phyloP scores from a whole-genome alignment of 2,329 filamentous ascomycete species.

The Blastomyces silverae region DNA sequence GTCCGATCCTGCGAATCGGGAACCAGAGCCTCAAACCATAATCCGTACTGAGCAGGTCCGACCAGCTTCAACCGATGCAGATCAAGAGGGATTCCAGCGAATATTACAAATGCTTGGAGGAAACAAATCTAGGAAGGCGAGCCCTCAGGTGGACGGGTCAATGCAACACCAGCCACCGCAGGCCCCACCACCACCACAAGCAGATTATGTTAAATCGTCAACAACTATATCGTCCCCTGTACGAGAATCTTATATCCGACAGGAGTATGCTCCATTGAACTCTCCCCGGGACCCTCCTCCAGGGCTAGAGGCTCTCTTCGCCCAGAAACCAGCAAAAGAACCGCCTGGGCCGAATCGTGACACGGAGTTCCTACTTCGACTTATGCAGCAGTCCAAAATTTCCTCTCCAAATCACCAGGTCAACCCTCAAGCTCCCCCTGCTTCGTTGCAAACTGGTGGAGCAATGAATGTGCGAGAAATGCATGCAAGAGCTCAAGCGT shows the following conservation, averaged over 20 bases:
- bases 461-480: slow-evolving; percentile 35
- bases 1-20: slow-evolving; percentile 45
- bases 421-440: slow-evolving; percentile 28
- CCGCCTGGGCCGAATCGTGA: slow-evolving; percentile 50
- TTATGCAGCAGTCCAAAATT: slow-evolving; percentile 60
- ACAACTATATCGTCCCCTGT: slow-evolving; percentile 30
- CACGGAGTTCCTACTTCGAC: slow-evolving; percentile 75
- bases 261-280: slow-evolving; percentile 28
- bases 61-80: slow-evolving; percentile 50
- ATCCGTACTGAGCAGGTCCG: slow-evolving; percentile 29
- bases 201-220: slow-evolving; percentile 26
- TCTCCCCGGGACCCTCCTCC: slow-evolving; percentile 25
- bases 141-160: slow-evolving; percentile 38
- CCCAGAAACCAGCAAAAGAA: slow-evolving; percentile 33
- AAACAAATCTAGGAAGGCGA: slow-evolving; percentile 41
- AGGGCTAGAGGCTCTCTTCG: slow-evolving; percentile 28
- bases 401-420: slow-evolving; percentile 24
- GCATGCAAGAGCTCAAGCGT: slow-evolving; percentile 30
- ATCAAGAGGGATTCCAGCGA: slow-evolving; percentile 79
- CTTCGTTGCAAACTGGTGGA: slow-evolving; percentile 30
- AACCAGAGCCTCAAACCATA: slow-evolving; percentile 25
- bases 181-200: slow-evolving; percentile 18
- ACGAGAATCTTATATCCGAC: slow-evolving; percentile 28
- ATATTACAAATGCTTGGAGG: slow-evolving; percentile 73
- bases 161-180: slow-evolving; percentile 30